phyloP scores from a whole-genome alignment of 1,284 basidiomycete genomes.

The Rhodotorula glutinis region DNA sequence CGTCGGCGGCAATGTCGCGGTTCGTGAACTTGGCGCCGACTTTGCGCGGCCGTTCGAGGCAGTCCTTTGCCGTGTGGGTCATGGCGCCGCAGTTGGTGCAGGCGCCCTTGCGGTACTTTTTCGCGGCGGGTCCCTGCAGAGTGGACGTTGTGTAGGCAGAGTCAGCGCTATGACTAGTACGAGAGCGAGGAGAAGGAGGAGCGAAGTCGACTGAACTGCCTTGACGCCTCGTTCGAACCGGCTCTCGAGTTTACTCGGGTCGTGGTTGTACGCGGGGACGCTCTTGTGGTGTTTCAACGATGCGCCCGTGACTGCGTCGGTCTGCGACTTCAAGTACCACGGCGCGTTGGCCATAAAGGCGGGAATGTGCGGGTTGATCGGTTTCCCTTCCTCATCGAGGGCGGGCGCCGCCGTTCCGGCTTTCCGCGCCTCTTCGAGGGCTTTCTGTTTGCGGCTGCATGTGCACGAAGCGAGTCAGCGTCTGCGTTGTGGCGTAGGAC shows the following conservation, averaged over 20 bases:
- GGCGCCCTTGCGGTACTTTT: constrained; percentile 94
- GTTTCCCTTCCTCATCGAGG: constrained; percentile 85
- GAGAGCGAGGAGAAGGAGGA: neutral
- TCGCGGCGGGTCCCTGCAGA: constrained; percentile 72
- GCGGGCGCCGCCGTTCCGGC: constrained; percentile 95
- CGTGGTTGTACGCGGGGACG: constrained; percentile 57
- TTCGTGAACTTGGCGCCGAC: constrained; percentile 93
- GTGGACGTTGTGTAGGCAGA: neutral
- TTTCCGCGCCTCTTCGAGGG: constrained; percentile 87
- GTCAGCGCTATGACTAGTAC: no score
- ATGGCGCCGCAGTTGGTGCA: constrained; percentile 99
- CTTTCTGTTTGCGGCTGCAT: constrained; percentile 53
- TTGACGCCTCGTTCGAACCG: constrained; percentile 91
- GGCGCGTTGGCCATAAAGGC: constrained; percentile 75
- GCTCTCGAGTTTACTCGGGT: constrained; percentile 69
- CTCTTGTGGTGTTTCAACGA: constrained; percentile 80
- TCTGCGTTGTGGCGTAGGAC: constrained; percentile 1
- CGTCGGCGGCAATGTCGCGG: constrained; percentile 86
- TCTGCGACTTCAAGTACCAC: constrained; percentile 80
- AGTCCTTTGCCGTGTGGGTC: constrained; percentile 87
- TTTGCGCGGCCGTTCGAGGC: constrained; percentile 91
- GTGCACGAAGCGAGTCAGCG: neutral
- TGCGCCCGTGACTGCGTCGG: constrained; percentile 50
- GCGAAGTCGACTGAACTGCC: constrained; percentile 49
- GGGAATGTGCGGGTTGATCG: constrained; percentile 98